Percentiles rank a stretch among this genome's conserved stretches.
These are phyloP conservation scores for Trebouxia sp. DNA, from an alignment of 139 green algal genomes.

Conservation along the genomic window DNA sequence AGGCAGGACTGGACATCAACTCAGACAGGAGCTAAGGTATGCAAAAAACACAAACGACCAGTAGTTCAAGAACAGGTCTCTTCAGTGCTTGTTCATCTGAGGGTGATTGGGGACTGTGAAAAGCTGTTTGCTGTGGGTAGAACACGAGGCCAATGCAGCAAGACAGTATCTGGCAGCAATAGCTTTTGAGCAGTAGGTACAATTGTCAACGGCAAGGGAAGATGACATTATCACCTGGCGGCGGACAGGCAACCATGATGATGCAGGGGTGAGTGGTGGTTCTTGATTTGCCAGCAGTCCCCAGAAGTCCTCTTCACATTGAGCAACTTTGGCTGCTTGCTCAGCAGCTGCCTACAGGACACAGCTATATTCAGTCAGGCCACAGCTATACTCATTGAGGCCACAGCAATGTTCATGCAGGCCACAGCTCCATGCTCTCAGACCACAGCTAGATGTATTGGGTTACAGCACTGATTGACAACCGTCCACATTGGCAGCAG, in stretches of 20 bases:
- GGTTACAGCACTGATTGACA: too few species aligned
- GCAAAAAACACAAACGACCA: too few species aligned
- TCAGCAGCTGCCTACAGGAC: not conserved
- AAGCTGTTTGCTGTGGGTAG: too few species aligned
- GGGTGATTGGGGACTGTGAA: too few species aligned
- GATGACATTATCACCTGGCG: conserved; percentile 8
- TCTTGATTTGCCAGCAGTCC: conserved; percentile 40
- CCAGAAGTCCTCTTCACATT: conserved; percentile 33
- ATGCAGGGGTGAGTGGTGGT: conserved; percentile 15
- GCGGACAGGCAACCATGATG: conserved; percentile 34
- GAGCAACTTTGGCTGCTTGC: not conserved
- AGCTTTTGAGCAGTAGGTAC: not conserved
- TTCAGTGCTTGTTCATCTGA: too few species aligned
- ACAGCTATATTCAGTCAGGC: not conserved
- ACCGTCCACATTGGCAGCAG: too few species aligned
- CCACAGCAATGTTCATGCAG: not conserved
- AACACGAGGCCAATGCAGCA: too few species aligned
- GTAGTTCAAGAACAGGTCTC: too few species aligned
- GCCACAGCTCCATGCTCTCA: not conserved
- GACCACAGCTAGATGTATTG: too few species aligned
- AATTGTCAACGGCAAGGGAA: not conserved
- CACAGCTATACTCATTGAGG: not conserved
- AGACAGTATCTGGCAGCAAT: too few species aligned
- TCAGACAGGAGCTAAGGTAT: too few species aligned
- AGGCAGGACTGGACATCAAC: too few species aligned